phyloP scores from a whole-genome alignment of 495 filamentous ascomycete genomes.

The Penicillium herquei region DNA sequence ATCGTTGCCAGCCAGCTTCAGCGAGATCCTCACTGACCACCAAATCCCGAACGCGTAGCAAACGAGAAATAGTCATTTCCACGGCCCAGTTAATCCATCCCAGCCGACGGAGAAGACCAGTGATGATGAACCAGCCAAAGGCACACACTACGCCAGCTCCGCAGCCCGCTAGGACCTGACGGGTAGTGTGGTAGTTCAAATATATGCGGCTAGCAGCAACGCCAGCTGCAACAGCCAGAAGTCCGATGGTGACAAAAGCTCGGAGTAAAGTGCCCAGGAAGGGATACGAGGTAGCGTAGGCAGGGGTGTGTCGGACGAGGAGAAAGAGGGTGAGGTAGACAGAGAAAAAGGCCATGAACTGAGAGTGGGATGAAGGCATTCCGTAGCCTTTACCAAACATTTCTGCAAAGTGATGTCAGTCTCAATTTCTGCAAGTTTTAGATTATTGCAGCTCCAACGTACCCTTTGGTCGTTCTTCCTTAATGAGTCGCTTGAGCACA shows the following conservation, averaged over 20 bases:
- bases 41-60: slow-evolving; percentile 75
- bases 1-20: slow-evolving; percentile 91
- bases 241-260: slow-evolving; percentile 52
- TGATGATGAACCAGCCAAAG: slow-evolving; percentile 74
- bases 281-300: slow-evolving; percentile 36
- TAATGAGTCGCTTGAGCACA: slow-evolving; percentile 81
- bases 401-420: slow-evolving; percentile 41
- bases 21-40: slow-evolving; percentile 86
- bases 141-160: slow-evolving; percentile 70
- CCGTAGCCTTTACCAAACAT: slow-evolving; percentile 92
- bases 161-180: slow-evolving; percentile 80
- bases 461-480: slow-evolving; percentile 83
- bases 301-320: slow-evolving; percentile 69
- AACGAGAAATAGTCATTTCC: slow-evolving; percentile 61
- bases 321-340: slow-evolving; percentile 80
- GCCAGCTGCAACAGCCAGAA: slow-evolving; percentile 57
- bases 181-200: slow-evolving; percentile 86
- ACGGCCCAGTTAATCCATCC: slow-evolving; percentile 70
- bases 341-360: slow-evolving; percentile 90
- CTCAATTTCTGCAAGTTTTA: background rate
- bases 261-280: slow-evolving; percentile 59
- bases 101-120: slow-evolving; percentile 57
- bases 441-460: slow-evolving; percentile 20
- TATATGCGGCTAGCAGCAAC: slow-evolving; percentile 85
- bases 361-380: slow-evolving; percentile 97